Conservation (phyloP, 2,329 filamentous ascomycete genomes). For the Magnaporthales sp. region DNA sequence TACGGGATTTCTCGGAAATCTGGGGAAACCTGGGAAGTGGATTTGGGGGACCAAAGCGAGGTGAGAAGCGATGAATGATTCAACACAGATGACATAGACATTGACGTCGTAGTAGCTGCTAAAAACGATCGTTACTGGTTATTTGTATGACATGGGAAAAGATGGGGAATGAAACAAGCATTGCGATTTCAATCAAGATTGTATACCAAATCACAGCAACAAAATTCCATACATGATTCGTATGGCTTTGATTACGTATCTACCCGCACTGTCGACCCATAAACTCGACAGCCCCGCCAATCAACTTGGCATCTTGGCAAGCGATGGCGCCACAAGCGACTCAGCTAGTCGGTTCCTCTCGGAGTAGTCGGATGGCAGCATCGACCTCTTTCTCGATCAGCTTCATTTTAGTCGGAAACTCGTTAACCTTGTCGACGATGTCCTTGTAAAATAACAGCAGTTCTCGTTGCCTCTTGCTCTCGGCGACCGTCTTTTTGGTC, state of each 20-base stretch:
- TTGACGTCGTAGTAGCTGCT: too few relatives aligned
- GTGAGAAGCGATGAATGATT: neutral
- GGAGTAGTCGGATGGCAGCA: neutral
- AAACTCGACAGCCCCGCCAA: neutral
- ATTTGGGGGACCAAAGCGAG: neutral
- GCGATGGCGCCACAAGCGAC: neutral
- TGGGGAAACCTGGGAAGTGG: slow-evolving; percentile 2
- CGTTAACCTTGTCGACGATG: neutral
- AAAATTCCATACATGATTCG: neutral
- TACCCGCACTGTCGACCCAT: neutral
- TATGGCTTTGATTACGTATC: neutral
- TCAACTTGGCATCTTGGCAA: neutral
- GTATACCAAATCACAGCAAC: too few relatives aligned
- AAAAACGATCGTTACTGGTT: too few relatives aligned
- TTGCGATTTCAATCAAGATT: neutral
- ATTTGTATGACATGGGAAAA: neutral
- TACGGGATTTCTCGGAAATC: neutral
- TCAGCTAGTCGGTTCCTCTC: neutral
- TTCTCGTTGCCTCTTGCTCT: neutral
- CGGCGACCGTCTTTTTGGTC: neutral
- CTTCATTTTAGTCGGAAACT: neutral
- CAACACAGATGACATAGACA: too few relatives aligned
- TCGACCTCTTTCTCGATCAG: neutral
- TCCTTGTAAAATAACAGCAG: neutral
- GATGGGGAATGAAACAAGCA: neutral